A percentile compares a stretch with the other conserved stretches of the same genome.
Evolutionary conservation across 495 filamentous ascomycete genomes (phyloP).

Genomic region (Darksidea phi): DNA sequence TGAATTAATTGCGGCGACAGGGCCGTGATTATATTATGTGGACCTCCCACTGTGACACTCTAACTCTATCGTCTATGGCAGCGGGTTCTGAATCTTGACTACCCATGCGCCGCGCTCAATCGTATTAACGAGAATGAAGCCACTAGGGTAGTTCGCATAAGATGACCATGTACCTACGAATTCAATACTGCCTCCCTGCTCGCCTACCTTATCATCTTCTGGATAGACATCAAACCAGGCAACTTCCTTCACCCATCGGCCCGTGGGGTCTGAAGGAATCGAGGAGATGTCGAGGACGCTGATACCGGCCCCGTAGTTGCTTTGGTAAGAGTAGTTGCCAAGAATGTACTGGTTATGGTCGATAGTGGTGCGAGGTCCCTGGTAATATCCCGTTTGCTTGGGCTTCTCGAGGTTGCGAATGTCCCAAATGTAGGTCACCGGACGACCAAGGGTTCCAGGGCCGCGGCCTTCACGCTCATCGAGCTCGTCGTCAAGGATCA

Average conservation of each 20-base stretch:
- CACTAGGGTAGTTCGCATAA: slow-evolving; percentile 56
- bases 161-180: slow-evolving; percentile 57
- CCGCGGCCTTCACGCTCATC: slow-evolving; percentile 52
- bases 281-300: slow-evolving; percentile 54
- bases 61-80: not conserved
- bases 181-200: slow-evolving; percentile 46
- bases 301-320: slow-evolving; percentile 58
- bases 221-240: slow-evolving; percentile 60
- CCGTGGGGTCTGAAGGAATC: slow-evolving; percentile 54
- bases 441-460: slow-evolving; percentile 16
- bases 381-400: slow-evolving; percentile 55
- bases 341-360: slow-evolving; percentile 62
- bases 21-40: too few relatives aligned
- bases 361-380: slow-evolving; percentile 49
- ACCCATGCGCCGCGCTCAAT: slow-evolving; percentile 59
- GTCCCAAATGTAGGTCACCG: slow-evolving; percentile 35
- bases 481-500: slow-evolving; percentile 59
- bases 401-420: slow-evolving; percentile 26
- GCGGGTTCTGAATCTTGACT: slow-evolving; percentile 33
- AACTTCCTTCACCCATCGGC: slow-evolving; percentile 50
- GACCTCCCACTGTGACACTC: too few relatives aligned
- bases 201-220: slow-evolving; percentile 50
- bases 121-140: slow-evolving; percentile 57
- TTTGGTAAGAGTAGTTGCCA: slow-evolving; percentile 54
- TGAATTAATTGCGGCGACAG: too few relatives aligned